These are phyloP conservation scores for Massariosphaeria phaeospora DNA, from an alignment of 495 filamentous ascomycete species.

Conservation along the genomic window DNA sequence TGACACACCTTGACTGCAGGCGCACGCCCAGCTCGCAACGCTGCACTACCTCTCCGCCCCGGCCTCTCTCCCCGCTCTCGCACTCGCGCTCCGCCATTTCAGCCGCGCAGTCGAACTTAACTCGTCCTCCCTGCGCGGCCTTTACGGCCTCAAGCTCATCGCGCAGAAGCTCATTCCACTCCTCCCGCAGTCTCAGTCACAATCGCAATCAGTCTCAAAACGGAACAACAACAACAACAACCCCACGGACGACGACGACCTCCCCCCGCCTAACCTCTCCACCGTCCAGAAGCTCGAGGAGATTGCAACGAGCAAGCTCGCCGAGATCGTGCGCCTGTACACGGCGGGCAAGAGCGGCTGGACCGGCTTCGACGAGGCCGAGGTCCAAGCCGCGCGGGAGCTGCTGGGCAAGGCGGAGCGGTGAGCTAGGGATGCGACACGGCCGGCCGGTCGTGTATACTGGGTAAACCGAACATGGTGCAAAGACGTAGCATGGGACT, in stretches of 20 bases:
- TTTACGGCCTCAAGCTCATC: slow-evolving; percentile 83
- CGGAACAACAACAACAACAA: slow-evolving; percentile 39
- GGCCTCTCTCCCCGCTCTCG: slow-evolving; percentile 49
- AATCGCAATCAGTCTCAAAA: no score
- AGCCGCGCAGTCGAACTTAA: slow-evolving; percentile 89
- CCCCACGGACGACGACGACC: slow-evolving; percentile 33
- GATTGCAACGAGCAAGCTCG: slow-evolving; percentile 66
- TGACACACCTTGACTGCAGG: slow-evolving; percentile 43
- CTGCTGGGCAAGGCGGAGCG: slow-evolving; percentile 49
- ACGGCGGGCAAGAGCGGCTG: slow-evolving; percentile 58
- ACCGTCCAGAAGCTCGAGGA: slow-evolving; percentile 65
- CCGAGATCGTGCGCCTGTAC: slow-evolving; percentile 64
- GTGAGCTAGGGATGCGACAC: no score
- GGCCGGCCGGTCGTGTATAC: no score
- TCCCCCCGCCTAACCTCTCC: slow-evolving; percentile 39
- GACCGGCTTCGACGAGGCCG: slow-evolving; percentile 66
- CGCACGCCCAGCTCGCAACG: slow-evolving; percentile 86
- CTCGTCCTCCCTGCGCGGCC: slow-evolving; percentile 84
- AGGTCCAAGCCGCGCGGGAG: slow-evolving; percentile 72
- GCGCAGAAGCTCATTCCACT: slow-evolving; percentile 33
- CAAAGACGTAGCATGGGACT: no score
- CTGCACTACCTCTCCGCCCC: slow-evolving; percentile 64
- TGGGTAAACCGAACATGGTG: no score
- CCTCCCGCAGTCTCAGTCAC: slow-evolving; percentile 22
- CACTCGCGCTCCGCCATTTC: slow-evolving; percentile 74